These are phyloP conservation scores for Penicillium parvum DNA, from an alignment of 495 filamentous ascomycete species.

Conservation along the genomic window DNA sequence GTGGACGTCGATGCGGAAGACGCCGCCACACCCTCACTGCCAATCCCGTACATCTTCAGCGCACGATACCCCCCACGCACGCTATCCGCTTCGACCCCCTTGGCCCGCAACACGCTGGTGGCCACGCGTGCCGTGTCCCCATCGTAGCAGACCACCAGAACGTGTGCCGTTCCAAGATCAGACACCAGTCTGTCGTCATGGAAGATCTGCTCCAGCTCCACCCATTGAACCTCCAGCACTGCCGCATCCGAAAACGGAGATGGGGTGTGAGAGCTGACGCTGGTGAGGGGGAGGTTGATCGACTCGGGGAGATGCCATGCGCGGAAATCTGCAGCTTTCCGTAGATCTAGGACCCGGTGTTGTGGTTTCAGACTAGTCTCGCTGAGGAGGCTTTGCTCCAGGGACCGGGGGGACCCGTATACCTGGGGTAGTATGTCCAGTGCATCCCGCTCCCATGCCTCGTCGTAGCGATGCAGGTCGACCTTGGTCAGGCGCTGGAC, in stretches of 20 bases:
- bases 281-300: conserved; percentile 39
- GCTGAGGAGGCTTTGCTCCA: conserved; percentile 19
- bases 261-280: conserved; percentile 25
- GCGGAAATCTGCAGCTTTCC: conserved; percentile 36
- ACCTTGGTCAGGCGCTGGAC: conserved; percentile 43
- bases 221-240: conserved; percentile 43
- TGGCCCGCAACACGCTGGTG: conserved; percentile 49
- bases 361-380: conserved; percentile 25
- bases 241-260: conserved; percentile 44
- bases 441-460: conserved; percentile 46
- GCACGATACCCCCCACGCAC: conserved; percentile 42
- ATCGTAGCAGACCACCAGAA: conserved; percentile 50
- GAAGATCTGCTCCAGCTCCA: conserved; percentile 40
- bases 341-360: conserved; percentile 39
- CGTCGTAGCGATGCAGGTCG: conserved; percentile 52
- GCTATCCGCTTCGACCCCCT: conserved; percentile 47
- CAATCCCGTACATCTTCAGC: conserved; percentile 27
- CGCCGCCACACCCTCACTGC: conserved; percentile 10
- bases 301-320: conserved; percentile 43
- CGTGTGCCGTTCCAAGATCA: conserved; percentile 26
- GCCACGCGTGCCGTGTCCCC: conserved; percentile 51
- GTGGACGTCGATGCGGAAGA: neutral
- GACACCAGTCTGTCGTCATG: conserved; percentile 19
- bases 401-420: conserved; percentile 25
- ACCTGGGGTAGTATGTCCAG: conserved; percentile 36